These are phyloP conservation scores for Clavariopsis aquatica DNA, from an alignment of 495 filamentous ascomycete species.

Conservation along the genomic window DNA sequence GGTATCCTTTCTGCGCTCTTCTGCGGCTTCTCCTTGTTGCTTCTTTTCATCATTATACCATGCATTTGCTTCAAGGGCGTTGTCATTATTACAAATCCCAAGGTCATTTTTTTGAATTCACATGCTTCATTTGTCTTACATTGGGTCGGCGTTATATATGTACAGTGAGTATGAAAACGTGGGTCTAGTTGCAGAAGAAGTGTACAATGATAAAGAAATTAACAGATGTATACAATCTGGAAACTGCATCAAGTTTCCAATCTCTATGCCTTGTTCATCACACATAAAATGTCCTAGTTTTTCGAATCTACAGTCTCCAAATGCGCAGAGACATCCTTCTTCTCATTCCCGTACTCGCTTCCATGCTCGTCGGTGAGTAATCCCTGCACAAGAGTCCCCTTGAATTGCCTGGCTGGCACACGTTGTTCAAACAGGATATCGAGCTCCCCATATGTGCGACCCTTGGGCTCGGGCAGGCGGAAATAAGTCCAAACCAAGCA, in stretches of 20 bases:
- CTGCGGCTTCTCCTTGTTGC: too few species aligned
- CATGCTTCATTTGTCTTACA: neutral
- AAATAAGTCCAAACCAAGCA: conserved; percentile 76
- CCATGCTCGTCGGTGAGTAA: neutral
- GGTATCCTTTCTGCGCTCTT: too few species aligned
- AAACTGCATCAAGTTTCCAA: neutral
- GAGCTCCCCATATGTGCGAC: conserved; percentile 71
- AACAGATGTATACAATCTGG: neutral
- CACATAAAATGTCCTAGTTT: neutral
- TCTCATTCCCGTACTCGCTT: neutral
- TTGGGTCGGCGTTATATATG: neutral
- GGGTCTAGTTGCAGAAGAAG: neutral
- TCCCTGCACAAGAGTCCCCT: conserved; percentile 15
- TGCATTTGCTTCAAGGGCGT: too few species aligned
- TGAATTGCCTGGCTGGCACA: conserved; percentile 65
- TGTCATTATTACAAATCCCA: neutral
- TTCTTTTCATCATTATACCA: too few species aligned
- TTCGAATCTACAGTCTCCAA: conserved; percentile 22
- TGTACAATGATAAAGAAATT: neutral
- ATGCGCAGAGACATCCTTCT: conserved; percentile 22
- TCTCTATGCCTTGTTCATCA: neutral
- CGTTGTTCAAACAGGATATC: conserved; percentile 62
- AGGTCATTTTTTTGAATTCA: neutral
- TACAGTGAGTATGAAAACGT: neutral
- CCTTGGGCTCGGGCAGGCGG: conserved; percentile 70